Conservation (phyloP, 306 rosid genomes). For the Abrus precatorius region DNA sequence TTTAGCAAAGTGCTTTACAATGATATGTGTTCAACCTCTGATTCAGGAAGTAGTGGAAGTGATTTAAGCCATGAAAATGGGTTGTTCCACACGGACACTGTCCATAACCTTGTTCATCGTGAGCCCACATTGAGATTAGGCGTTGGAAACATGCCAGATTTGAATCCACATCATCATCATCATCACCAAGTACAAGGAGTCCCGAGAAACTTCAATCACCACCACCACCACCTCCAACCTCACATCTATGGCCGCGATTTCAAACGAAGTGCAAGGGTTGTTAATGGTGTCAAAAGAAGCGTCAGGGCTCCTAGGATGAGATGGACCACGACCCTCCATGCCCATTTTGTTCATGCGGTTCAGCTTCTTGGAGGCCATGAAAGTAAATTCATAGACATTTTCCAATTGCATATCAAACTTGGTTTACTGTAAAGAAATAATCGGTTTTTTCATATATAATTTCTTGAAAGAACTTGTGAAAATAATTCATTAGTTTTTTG, state of each 20-base stretch:
- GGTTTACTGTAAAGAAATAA: too few relatives aligned
- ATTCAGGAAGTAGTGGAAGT: conserved; percentile 79
- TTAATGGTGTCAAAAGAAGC: conserved; percentile 69
- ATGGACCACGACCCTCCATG: conserved; percentile 98
- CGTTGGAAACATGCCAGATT: conserved; percentile 50
- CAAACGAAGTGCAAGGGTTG: conserved; percentile 64
- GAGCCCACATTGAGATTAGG: conserved; percentile 76
- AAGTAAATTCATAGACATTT: conserved; percentile 55
- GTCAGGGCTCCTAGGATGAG: conserved; percentile 97
- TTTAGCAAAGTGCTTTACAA: conserved; percentile 41
- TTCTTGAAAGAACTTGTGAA: too few relatives aligned
- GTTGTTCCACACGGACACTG: not conserved
- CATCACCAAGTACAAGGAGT: conserved; percentile 44
- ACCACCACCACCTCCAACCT: conserved; percentile 54
- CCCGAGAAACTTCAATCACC: conserved; percentile 51
- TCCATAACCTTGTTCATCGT: conserved; percentile 22
- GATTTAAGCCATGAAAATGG: conserved; percentile 78
- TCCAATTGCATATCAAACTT: too few relatives aligned
- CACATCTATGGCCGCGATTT: conserved; percentile 79
- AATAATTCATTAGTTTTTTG: too few relatives aligned
- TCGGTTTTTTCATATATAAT: too few relatives aligned
- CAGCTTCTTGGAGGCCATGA: conserved; percentile 99
- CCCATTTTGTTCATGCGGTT: conserved; percentile 97
- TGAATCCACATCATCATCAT: conserved; percentile 42
- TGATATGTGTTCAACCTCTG: conserved; percentile 69